phyloP scores from a whole-genome alignment of 2,329 filamentous ascomycete species.

The Fusarium sp. region DNA sequence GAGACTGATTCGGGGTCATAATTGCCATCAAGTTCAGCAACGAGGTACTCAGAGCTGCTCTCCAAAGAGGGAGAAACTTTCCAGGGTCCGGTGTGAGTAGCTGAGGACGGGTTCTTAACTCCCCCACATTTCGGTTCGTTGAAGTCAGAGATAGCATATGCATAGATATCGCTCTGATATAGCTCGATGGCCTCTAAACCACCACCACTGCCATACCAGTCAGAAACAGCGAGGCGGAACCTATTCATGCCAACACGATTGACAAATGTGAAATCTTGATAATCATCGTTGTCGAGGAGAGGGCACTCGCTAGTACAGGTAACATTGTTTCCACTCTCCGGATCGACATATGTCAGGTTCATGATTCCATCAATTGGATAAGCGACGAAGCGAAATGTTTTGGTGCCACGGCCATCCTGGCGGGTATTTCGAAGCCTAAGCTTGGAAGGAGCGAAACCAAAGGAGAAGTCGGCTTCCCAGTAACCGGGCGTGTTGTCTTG shows the following conservation, averaged over 20 bases:
- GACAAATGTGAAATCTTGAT: constrained; percentile 93
- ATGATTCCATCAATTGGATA: constrained; percentile 91
- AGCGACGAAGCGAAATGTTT: constrained; percentile 87
- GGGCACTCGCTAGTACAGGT: constrained; percentile 87
- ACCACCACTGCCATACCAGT: constrained; percentile 87
- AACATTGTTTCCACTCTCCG: constrained; percentile 71
- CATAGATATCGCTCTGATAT: constrained; percentile 84
- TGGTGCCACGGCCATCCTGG: constrained; percentile 84
- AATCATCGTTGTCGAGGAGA: constrained; percentile 77
- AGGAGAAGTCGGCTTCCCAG: constrained; percentile 86
- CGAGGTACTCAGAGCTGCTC: constrained; percentile 82
- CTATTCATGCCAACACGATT: constrained; percentile 88
- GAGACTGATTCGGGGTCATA: constrained; percentile 70
- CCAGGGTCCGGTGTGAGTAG: constrained; percentile 82
- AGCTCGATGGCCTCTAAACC: constrained; percentile 89
- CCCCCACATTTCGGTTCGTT: constrained; percentile 88
- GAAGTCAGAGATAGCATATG: constrained; percentile 87
- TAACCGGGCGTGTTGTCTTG: constrained; percentile 79
- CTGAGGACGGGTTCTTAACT: constrained; percentile 69
- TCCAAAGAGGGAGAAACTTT: constrained; percentile 71
- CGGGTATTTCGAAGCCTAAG: constrained; percentile 90
- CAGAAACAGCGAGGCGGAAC: constrained; percentile 87
- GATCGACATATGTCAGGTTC: constrained; percentile 92
- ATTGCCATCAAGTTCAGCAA: constrained; percentile 69
- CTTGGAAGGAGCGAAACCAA: constrained; percentile 88